These are phyloP conservation scores for Caloboletus firmus DNA, from an alignment of 1,284 basidiomycete species.

Conservation along the genomic window DNA sequence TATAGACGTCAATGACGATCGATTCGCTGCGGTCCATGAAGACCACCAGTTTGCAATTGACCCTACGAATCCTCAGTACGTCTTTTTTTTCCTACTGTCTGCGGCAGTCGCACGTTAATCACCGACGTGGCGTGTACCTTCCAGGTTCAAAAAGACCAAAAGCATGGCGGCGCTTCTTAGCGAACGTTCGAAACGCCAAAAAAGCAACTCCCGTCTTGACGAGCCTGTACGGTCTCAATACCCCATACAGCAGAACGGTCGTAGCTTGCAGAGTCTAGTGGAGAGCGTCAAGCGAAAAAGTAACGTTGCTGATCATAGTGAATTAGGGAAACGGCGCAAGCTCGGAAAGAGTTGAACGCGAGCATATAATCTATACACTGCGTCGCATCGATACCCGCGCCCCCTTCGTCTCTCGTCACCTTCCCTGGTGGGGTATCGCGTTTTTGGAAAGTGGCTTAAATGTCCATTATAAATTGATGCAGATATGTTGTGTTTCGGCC, in stretches of 20 bases:
- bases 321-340: constrained; percentile 58
- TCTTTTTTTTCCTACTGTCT: constrained; percentile 13
- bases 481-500: too few species aligned
- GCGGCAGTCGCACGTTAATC: background rate
- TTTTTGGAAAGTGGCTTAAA: too few species aligned
- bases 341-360: constrained; percentile 27
- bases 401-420: too few species aligned
- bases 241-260: constrained; percentile 15
- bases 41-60: constrained; percentile 95
- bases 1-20: constrained; percentile 84
- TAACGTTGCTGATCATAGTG: constrained; percentile 30
- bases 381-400: too few species aligned
- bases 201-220: constrained; percentile 28
- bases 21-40: constrained; percentile 87
- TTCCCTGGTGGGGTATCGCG: too few species aligned
- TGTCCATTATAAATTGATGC: too few species aligned
- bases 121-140: background rate
- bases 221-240: constrained; percentile 10
- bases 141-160: constrained; percentile 86
- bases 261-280: constrained; percentile 66
- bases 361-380: too few species aligned
- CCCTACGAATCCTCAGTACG: constrained; percentile 91
- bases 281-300: constrained; percentile 86
- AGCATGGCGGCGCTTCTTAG: constrained; percentile 81
- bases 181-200: constrained; percentile 65